Base-by-base conservation (phyloP, 164 flowering plant species). In the Stephania yunnanensis region DNA sequence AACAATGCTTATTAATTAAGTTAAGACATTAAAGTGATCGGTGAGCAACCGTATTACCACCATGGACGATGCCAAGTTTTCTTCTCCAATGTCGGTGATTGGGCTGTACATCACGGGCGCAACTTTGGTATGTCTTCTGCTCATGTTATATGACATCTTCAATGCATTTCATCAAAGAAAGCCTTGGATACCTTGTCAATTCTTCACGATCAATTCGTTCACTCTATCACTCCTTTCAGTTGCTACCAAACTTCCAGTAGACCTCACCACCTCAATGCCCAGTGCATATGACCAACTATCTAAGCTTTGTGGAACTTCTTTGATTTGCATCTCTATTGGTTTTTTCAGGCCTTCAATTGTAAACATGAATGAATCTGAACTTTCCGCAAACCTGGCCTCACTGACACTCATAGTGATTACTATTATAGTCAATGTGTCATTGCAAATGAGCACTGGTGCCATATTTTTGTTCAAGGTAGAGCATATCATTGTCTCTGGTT, bases 201-300 rank as follows among this genome's bases (percentile, higher is more conserved):
- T 68, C 11, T 74, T 74, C 70, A 1, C 25, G 15, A 29, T 74
- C 13, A 74, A 50, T 44, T 67, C 76, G 29, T 31, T 74, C 45
- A 74, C 69, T 7, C 69, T 66, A 7, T 25, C 71, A 2, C 64
- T 74, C 30, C 71, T 74, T 7, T 7, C 71, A 30, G 19, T 74
- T 17, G 64, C 71, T 17, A 68, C 71, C 13, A 74, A 74, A 30
- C 20, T 74, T 13, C 48, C 71, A 6, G 71, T 74, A 66, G 76
- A 74, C 50, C 76, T 74, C 53, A 74, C 76, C 20, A 74, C 76
- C 5, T 10, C 64, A 19, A 67, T 74, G 76, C 76, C 71, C n/a
- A 48, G 46, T 15, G 22, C 30, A 48, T 61, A 25, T 1, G 71
- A 74, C 53, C 71, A 74, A n/a, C 22, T 74, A 7, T 67, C 76